Percentiles rank a stretch among this genome's conserved stretches.
phyloP scores from a whole-genome alignment of 2,329 filamentous ascomycete species.

The Albophoma yamanashiensis region DNA sequence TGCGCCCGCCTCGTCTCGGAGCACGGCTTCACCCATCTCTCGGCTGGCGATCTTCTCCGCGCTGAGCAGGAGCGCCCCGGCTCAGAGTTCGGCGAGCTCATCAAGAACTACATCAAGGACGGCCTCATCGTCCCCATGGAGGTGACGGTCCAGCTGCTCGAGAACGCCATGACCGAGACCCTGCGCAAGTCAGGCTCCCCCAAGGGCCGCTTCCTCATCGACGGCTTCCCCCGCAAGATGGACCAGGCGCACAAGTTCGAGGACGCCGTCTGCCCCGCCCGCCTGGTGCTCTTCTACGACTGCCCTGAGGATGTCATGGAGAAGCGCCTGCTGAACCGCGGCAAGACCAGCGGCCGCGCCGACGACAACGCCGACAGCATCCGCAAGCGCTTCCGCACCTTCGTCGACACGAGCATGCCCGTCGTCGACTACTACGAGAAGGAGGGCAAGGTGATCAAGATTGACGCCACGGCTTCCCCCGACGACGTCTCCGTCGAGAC shows the following conservation, averaged over 20 bases:
- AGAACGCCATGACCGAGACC: slow-evolving; percentile 77
- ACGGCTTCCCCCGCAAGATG: slow-evolving; percentile 91
- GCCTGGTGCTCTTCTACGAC: slow-evolving; percentile 88
- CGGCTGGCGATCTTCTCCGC: slow-evolving; percentile 84
- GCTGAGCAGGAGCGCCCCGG: slow-evolving; percentile 84
- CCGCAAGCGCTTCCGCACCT: slow-evolving; percentile 89
- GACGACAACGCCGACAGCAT: slow-evolving; percentile 96
- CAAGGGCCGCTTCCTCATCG: slow-evolving; percentile 64
- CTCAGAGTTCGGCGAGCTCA: slow-evolving; percentile 83
- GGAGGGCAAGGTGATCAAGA: slow-evolving; percentile 68
- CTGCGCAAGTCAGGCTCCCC: slow-evolving; percentile 38
- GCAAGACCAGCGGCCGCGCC: slow-evolving; percentile 80
- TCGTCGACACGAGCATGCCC: slow-evolving; percentile 94
- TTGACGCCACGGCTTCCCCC: slow-evolving; percentile 59
- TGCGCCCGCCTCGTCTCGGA: slow-evolving; percentile 78
- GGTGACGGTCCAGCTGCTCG: slow-evolving; percentile 84
- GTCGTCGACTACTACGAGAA: slow-evolving; percentile 78
- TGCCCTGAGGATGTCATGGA: slow-evolving; percentile 87
- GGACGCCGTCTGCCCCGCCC: slow-evolving; percentile 70
- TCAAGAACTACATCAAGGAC: slow-evolving; percentile 87
- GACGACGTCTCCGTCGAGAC: slow-evolving; percentile 50
- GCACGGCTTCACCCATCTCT: slow-evolving; percentile 88
- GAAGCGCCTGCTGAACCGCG: slow-evolving; percentile 70
- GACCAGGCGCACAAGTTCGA: slow-evolving; percentile 96
- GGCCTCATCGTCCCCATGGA: slow-evolving; percentile 98